Conservation (phyloP, 2,329 filamentous ascomycete species). For the Tolypocladium tropicale region DNA sequence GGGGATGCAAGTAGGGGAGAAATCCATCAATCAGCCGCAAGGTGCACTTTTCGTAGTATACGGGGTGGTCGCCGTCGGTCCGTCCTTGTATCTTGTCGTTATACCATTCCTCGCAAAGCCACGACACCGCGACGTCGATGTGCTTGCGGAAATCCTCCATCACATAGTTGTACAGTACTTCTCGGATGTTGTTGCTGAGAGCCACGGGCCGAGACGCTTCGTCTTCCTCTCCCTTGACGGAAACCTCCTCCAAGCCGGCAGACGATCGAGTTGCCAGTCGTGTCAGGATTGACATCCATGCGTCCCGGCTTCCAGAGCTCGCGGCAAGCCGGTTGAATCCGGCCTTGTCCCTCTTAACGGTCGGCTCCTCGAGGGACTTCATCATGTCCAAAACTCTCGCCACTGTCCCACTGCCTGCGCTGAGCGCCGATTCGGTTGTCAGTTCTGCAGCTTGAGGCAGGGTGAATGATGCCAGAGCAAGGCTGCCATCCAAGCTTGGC, state of each 20-base stretch:
- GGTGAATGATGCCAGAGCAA: conserved; percentile 68
- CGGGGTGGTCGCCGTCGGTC: conserved; percentile 34
- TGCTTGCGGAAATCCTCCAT: conserved; percentile 85
- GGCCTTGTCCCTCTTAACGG: conserved; percentile 49
- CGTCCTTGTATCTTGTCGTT: conserved; percentile 55
- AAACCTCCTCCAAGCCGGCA: conserved; percentile 53
- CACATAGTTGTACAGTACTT: conserved; percentile 73
- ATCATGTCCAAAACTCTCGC: conserved; percentile 71
- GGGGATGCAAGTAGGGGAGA: conserved; percentile 79
- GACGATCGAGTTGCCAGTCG: conserved; percentile 74
- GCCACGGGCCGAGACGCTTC: conserved; percentile 25
- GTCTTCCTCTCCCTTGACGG: conserved; percentile 52
- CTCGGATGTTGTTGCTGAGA: conserved; percentile 63
- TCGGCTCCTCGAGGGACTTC: conserved; percentile 57
- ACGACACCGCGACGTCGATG: conserved; percentile 82
- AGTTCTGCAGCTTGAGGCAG: conserved; percentile 68
- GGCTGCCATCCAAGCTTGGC: conserved; percentile 23
- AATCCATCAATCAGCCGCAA: conserved; percentile 80
- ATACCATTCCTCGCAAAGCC: conserved; percentile 98
- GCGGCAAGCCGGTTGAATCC: conserved; percentile 80
- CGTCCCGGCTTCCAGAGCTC: conserved; percentile 73
- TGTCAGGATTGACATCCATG: conserved; percentile 82
- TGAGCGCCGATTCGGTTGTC: conserved; percentile 59
- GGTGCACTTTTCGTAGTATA: conserved; percentile 71
- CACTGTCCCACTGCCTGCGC: conserved; percentile 65